Evolutionary conservation across 805 yeast species (phyloP).

Genomic region (Candida caryicola): DNA sequence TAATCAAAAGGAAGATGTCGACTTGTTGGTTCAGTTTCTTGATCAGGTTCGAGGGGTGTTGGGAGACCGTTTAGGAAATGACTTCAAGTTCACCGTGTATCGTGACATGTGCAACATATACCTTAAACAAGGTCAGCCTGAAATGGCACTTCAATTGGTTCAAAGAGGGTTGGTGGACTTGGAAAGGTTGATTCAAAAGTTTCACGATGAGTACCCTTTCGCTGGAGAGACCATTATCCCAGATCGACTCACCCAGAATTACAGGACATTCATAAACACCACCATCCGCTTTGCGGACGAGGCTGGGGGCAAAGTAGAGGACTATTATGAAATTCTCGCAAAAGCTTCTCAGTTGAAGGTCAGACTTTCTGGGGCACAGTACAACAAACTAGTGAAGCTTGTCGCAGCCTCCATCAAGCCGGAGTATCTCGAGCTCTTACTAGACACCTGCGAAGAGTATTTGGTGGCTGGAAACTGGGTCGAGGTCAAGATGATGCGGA

Average conservation of each 20-base stretch:
- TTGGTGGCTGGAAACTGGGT: slow-evolving; percentile 31
- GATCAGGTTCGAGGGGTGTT: slow-evolving; percentile 22
- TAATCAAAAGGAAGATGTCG: slow-evolving; percentile 9
- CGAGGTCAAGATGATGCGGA: slow-evolving; percentile 20
- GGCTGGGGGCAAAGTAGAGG: slow-evolving; percentile 5
- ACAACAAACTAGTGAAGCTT: slow-evolving; percentile 12
- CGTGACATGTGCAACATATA: slow-evolving; percentile 30
- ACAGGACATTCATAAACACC: slow-evolving; percentile 10
- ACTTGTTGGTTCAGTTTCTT: slow-evolving; percentile 29
- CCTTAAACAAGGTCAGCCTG: slow-evolving; percentile 19
- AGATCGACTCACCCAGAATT: slow-evolving; percentile 1
- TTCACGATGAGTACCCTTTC: slow-evolving; percentile 18
- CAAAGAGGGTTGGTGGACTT: slow-evolving; percentile 26
- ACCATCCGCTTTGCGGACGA: slow-evolving; percentile 14
- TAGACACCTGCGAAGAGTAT: slow-evolving; percentile 27
- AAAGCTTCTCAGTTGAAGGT: slow-evolving; percentile 9
- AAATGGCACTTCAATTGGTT: slow-evolving; percentile 22
- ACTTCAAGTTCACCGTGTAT: slow-evolving; percentile 24
- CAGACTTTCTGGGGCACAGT: slow-evolving; percentile 19
- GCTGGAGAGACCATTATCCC: slow-evolving; percentile 12
- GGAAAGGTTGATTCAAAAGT: slow-evolving; percentile 13
- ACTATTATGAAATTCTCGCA: slow-evolving; percentile 11
- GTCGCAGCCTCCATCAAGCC: slow-evolving; percentile 5
- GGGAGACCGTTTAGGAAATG: slow-evolving; percentile 19
- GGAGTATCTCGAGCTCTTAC: slow-evolving; percentile 11